A percentile compares a stretch with the other conserved stretches of the same genome.
Evolutionary conservation across 306 rosid species (phyloP).

Genomic region (Fagus sylvatica): DNA sequence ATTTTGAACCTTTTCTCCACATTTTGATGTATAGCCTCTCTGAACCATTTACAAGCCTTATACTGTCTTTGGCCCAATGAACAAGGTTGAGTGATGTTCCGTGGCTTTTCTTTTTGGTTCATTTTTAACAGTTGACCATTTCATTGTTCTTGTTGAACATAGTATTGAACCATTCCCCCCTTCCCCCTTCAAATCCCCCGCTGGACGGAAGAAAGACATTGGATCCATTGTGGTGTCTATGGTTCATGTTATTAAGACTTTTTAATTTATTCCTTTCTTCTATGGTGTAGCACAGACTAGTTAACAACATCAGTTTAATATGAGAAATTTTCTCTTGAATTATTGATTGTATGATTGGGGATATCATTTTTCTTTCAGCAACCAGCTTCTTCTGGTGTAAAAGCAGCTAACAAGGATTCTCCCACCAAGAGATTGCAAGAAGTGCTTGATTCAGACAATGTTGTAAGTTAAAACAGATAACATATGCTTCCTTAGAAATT

Average conservation of each 20-base stretch:
- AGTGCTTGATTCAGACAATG: slow-evolving; percentile 16
- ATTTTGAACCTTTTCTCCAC: not conserved
- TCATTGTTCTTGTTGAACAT: slow-evolving; percentile 3
- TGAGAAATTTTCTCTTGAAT: not conserved
- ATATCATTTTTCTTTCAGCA: slow-evolving; percentile 51
- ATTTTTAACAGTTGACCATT: not conserved
- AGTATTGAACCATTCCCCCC: not conserved
- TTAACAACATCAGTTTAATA: not conserved
- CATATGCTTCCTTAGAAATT: slow-evolving; percentile 9
- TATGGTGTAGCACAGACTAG: not conserved
- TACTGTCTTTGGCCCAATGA: not conserved
- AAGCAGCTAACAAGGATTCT: slow-evolving; percentile 26
- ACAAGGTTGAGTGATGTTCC: not conserved
- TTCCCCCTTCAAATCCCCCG: not conserved
- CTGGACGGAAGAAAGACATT: not conserved
- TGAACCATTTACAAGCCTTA: not conserved
- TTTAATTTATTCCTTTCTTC: not conserved
- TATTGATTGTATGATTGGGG: not conserved
- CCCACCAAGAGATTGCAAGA: slow-evolving; percentile 36
- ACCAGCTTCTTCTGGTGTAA: slow-evolving; percentile 44
- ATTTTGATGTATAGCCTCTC: not conserved
- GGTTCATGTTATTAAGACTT: not conserved
- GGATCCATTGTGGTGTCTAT: not conserved
- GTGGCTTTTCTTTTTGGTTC: not conserved
- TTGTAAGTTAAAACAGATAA: slow-evolving; percentile 39